These are phyloP conservation scores for Yamadazyma atlantica DNA, from an alignment of 1,139 yeast species.

Conservation along the genomic window DNA sequence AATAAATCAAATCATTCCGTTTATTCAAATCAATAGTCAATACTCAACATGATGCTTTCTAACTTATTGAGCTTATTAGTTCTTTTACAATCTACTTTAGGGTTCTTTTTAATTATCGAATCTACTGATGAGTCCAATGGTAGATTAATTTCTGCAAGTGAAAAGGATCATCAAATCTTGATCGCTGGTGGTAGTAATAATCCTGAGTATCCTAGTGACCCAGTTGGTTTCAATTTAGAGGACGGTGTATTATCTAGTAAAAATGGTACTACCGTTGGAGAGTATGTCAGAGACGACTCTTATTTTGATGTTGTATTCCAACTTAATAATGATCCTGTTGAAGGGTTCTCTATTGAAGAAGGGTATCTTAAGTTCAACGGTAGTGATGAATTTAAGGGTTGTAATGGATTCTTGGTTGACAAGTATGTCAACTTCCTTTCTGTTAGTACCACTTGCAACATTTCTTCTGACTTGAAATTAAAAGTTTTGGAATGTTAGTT, in stretches of 20 bases:
- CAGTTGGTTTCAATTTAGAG: background rate
- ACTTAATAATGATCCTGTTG: conserved; percentile 13
- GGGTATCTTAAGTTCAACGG: conserved; percentile 5
- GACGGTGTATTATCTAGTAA: background rate
- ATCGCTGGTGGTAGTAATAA: background rate
- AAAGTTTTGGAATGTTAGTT: conserved; percentile 1
- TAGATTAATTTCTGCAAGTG: background rate
- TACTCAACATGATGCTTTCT: too few relatives aligned
- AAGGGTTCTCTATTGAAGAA: conserved; percentile 15
- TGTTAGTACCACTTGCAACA: conserved; percentile 5
- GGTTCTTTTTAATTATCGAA: background rate
- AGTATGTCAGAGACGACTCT: conserved; percentile 24
- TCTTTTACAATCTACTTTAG: background rate
- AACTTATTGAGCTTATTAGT: background rate
- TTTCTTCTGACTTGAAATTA: background rate
- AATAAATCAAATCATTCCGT: too few relatives aligned
- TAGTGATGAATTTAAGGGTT: background rate
- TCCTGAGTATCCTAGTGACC: background rate
- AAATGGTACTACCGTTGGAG: conserved; percentile 14
- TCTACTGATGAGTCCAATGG: background rate
- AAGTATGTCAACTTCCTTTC: background rate
- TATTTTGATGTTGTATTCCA: conserved; percentile 12
- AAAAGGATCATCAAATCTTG: background rate
- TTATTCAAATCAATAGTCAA: too few relatives aligned
- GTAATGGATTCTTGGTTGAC: conserved; percentile 1